Percentiles rank a stretch among this genome's conserved stretches.
Evolutionary conservation across 176 grass and related monocot species (phyloP).

Genomic region (Themeda triandra): DNA sequence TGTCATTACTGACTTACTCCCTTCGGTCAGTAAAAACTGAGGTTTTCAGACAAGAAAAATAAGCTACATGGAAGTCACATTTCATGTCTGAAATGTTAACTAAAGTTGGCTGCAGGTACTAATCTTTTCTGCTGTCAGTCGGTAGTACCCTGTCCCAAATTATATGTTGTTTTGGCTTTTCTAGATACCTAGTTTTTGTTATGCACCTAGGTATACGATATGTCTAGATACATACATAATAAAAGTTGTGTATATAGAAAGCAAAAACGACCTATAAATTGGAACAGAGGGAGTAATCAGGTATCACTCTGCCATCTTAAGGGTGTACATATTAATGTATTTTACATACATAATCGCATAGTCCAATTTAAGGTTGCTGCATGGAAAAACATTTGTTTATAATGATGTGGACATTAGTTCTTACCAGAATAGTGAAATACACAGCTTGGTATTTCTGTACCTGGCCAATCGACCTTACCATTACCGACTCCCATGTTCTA

Average conservation of each 20-base stretch:
- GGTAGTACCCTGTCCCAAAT: too few species aligned
- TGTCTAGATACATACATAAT: too few species aligned
- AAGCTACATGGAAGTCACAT: not conserved
- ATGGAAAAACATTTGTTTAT: not conserved
- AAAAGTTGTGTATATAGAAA: too few species aligned
- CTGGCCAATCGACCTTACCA: not conserved
- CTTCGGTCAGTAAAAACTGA: not conserved
- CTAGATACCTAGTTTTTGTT: too few species aligned
- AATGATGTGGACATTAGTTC: not conserved
- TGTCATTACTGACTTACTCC: not conserved
- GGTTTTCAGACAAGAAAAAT: not conserved
- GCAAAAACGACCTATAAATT: too few species aligned
- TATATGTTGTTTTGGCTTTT: too few species aligned
- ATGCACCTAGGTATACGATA: too few species aligned
- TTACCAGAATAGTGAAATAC: not conserved
- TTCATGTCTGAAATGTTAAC: not conserved
- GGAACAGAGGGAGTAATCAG: too few species aligned
- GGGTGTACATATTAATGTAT: not conserved
- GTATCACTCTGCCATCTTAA: not conserved
- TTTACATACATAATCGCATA: not conserved
- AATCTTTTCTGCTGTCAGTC: not conserved
- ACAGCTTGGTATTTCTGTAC: not conserved
- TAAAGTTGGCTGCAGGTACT: not conserved
- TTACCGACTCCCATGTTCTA: conserved; percentile 14
- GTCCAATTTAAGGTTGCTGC: not conserved